Conservation (phyloP, 768 basidiomycete genomes). For the Podaxis carcinomalis region DNA sequence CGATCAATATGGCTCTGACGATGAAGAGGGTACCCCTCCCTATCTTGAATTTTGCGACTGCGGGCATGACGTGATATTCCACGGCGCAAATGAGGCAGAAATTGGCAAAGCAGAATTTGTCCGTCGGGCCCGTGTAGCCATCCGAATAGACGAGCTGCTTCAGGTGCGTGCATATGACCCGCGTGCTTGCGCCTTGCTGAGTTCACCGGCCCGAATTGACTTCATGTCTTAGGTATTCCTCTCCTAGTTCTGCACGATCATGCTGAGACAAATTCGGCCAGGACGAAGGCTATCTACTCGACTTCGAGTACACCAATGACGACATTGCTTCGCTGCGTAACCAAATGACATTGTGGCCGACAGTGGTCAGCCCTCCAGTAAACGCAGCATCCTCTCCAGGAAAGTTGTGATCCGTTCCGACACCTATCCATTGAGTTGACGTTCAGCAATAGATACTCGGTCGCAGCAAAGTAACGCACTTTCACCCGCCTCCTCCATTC, state of each 20-base stretch:
- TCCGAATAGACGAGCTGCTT: constrained; percentile 76
- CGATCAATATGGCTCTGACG: constrained; percentile 68
- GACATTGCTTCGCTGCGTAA: constrained; percentile 65
- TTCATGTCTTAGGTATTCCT: constrained; percentile 9
- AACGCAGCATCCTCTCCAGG: constrained; percentile 49
- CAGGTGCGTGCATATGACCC: constrained; percentile 47
- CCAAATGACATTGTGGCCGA: constrained; percentile 57
- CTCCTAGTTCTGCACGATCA: neutral
- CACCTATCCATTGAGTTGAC: constrained; percentile 12
- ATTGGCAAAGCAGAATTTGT: constrained; percentile 61
- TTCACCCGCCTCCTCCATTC: constrained; percentile 46
- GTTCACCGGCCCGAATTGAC: neutral
- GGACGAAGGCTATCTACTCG: constrained; percentile 74
- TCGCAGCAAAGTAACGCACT: constrained; percentile 26
- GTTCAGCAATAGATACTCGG: constrained; percentile 22
- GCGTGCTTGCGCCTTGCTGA: constrained; percentile 12
- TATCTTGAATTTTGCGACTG: constrained; percentile 67
- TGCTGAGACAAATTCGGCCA: constrained; percentile 23
- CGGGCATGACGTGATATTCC: constrained; percentile 59
- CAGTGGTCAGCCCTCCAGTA: constrained; percentile 41
- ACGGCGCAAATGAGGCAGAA: constrained; percentile 58
- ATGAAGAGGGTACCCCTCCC: constrained; percentile 54
- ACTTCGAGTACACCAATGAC: constrained; percentile 73
- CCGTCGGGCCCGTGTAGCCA: constrained; percentile 71
- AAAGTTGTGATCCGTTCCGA: constrained; percentile 21